Evolutionary conservation across 78 protist genomes (phyloP).

Genomic region (Guillardia theta): DNA sequence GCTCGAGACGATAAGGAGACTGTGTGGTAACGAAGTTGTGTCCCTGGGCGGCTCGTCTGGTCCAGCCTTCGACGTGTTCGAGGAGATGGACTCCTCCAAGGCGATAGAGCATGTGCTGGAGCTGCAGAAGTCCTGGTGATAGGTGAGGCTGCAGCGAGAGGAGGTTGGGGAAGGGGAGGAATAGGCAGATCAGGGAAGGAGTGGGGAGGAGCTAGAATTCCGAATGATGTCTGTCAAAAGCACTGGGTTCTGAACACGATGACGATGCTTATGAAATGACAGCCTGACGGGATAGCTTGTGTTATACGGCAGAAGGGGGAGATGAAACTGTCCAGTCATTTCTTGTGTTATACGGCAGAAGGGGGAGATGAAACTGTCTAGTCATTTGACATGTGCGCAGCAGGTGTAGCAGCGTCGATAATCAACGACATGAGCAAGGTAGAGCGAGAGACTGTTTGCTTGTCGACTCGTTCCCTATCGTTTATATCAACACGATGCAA

Average conservation of each 20-base stretch:
- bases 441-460: too few species aligned
- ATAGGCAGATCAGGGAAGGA: too few species aligned
- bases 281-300: conserved; percentile 16
- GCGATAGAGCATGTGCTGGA: neutral
- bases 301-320: too few species aligned
- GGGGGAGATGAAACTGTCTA: too few species aligned
- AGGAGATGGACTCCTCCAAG: conserved; percentile 30
- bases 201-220: neutral
- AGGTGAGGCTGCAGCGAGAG: neutral
- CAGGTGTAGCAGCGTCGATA: too few species aligned
- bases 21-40: neutral
- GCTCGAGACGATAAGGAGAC: neutral
- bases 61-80: conserved; percentile 44
- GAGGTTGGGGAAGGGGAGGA: too few species aligned
- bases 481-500: too few species aligned
- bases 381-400: too few species aligned
- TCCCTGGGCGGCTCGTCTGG: neutral
- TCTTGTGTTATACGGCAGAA: too few species aligned
- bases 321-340: too few species aligned
- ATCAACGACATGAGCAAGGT: too few species aligned
- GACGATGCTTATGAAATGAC: neutral
- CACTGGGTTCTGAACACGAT: conserved; percentile 12
- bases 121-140: neutral
- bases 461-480: too few species aligned
- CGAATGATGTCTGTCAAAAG: conserved; percentile 8